Evolutionary conservation across 2,329 filamentous ascomycete species (phyloP), one percentile per base, ranked within the genome.

Genomic region (Pseudocercospora eumusae): DNA sequence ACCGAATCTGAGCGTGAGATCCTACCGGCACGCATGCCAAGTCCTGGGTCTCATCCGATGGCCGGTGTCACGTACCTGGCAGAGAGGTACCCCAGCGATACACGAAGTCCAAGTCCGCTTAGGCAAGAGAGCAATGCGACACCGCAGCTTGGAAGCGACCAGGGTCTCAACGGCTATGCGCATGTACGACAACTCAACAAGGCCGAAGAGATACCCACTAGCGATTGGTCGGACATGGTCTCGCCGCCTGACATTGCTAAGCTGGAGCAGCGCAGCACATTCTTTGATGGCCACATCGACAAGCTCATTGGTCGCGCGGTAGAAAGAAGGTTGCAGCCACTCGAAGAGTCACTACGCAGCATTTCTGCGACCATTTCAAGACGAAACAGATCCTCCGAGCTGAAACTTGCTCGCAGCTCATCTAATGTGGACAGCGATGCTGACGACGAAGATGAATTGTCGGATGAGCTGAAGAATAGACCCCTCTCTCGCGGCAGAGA

Each of bases 241-340:
- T 89, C 89, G 9, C 90, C 91, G 18, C 88, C 89, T 33, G 91
- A 96, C 71, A 91, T 96, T 62, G 85, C 87, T 56, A 96, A 96
- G 76, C 81, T 98, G 60, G 86, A 90, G 66, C 87, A 88, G 57
- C 87, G 92, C 53, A 91, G 90, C 66, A 85, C 86, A 52, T 98
- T 96, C 82, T 97, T 98, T 71, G 92, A 98, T 72, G 88, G 86
- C 52, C 92, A 91, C 72, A 91, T 99, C 65, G 92, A 96, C 73
- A 87, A 92, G 56, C 79, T 98, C 66, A 90, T 99, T 66, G 90
- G 90, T 57, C 86, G 85, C 53, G 82, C 95, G 3, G 78, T 99
- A 56, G 86, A 92, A 57, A 85, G 88, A 65, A 88, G 90, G 44
- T 82, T 99, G 7, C 86, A 86, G 61, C 93, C 95, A 33, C 79